These are phyloP conservation scores for Daldinia eschscholtzii DNA, from an alignment of 2,329 filamentous ascomycete genomes.

Conservation along the genomic window DNA sequence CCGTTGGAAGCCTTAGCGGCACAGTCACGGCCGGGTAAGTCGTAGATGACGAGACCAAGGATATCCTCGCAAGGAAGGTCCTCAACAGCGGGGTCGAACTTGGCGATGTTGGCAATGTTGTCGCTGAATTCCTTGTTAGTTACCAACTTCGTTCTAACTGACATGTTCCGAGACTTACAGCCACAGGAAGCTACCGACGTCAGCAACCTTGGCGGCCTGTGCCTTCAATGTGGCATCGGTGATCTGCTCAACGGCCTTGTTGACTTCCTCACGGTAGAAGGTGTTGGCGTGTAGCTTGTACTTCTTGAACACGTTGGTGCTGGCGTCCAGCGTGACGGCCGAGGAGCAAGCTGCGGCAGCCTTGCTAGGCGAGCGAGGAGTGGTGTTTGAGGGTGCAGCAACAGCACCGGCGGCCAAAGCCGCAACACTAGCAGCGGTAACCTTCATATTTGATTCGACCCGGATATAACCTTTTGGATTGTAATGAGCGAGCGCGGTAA, in stretches of 20 bases:
- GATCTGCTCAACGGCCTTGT: conserved; percentile 47
- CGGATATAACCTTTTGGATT: conserved; percentile 39
- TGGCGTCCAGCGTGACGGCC: conserved; percentile 51
- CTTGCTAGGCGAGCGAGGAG: conserved; percentile 36
- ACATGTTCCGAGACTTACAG: conserved; percentile 55
- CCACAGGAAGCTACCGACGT: conserved; percentile 68
- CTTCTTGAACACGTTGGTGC: conserved; percentile 50
- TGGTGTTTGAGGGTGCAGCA: conserved; percentile 48
- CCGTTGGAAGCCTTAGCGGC: conserved; percentile 70
- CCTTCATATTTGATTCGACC: conserved; percentile 51
- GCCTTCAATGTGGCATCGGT: conserved; percentile 65
- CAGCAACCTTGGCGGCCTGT: conserved; percentile 64
- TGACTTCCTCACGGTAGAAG: conserved; percentile 51
- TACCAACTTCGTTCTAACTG: background rate
- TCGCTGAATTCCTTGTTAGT: conserved; percentile 55
- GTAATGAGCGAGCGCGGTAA: conserved; percentile 46
- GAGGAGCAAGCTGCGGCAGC: conserved; percentile 45
- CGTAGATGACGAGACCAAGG: conserved; percentile 67
- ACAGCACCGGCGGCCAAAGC: conserved; percentile 49
- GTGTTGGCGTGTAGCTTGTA: conserved; percentile 53
- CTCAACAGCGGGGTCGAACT: conserved; percentile 62
- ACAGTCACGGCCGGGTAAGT: conserved; percentile 71
- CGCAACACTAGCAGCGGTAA: conserved; percentile 46
- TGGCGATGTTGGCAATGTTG: conserved; percentile 63
- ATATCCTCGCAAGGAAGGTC: conserved; percentile 59